phyloP scores from a whole-genome alignment of 2,329 filamentous ascomycete genomes.

The Cytospora leucostoma region DNA sequence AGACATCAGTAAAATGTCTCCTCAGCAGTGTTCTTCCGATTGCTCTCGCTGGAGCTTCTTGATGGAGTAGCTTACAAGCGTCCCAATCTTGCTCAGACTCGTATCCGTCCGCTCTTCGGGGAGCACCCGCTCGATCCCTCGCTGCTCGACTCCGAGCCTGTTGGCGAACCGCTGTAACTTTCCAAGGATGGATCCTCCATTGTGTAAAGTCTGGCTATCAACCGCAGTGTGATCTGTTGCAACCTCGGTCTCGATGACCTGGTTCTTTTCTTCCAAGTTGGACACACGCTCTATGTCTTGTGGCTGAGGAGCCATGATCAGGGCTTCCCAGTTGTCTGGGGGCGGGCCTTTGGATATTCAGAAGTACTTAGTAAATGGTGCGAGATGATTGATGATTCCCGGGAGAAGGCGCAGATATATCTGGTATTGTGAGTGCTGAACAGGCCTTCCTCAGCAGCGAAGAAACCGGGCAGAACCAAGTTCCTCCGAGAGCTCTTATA shows the following conservation, averaged over 20 bases:
- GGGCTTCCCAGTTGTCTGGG: background rate
- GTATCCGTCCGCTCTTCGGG: slow-evolving; percentile 67
- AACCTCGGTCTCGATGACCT: background rate
- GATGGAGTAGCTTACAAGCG: slow-evolving; percentile 58
- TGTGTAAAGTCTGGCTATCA: background rate
- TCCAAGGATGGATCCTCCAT: slow-evolving; percentile 32
- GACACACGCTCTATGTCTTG: slow-evolving; percentile 5
- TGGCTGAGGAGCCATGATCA: background rate
- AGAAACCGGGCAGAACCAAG: background rate
- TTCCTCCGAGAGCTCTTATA: background rate
- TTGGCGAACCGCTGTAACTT: slow-evolving; percentile 63
- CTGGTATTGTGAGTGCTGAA: background rate
- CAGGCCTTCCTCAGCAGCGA: background rate
- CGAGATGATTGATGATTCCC: background rate
- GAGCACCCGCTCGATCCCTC: slow-evolving; percentile 75
- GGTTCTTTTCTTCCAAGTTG: slow-evolving; percentile 17
- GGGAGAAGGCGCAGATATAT: background rate
- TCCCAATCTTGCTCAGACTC: slow-evolving; percentile 67
- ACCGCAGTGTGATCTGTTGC: background rate
- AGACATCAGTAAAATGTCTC: background rate
- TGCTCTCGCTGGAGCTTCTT: slow-evolving; percentile 13
- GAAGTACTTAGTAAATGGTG: background rate
- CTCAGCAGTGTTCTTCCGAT: background rate
- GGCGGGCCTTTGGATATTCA: background rate
- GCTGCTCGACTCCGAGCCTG: slow-evolving; percentile 68